A percentile compares a stretch with the other conserved stretches of the same genome.
Conservation (phyloP, 371 early-diverging fungal genomes). For the Apophysomyces variabilis region DNA sequence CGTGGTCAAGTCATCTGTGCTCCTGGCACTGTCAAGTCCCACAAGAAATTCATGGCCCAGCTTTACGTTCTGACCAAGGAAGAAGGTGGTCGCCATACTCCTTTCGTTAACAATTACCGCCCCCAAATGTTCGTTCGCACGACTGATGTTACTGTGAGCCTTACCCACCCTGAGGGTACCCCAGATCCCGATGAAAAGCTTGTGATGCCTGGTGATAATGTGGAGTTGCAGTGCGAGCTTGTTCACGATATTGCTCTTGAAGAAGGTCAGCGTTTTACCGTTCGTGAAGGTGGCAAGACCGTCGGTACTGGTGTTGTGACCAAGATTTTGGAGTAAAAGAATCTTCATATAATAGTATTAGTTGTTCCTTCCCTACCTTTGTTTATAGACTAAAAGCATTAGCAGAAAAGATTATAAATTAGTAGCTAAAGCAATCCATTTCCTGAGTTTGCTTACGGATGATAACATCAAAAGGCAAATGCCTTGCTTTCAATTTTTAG, state of each 20-base stretch:
- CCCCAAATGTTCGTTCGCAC: conserved; percentile 97
- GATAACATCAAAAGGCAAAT: too few species aligned
- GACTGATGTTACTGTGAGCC: conserved; percentile 89
- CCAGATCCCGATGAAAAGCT: conserved; percentile 90
- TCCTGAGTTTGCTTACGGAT: too few species aligned
- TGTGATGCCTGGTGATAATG: conserved; percentile 99
- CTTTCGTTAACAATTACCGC: conserved; percentile 95
- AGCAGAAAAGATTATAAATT: too few species aligned
- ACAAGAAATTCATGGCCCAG: conserved; percentile 92
- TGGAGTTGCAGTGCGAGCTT: conserved; percentile 84
- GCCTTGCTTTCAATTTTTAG: too few species aligned
- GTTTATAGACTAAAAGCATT: not conserved
- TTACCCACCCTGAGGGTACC: conserved; percentile 84
- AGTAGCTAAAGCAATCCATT: too few species aligned
- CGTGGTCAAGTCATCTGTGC: conserved; percentile 94
- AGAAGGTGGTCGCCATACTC: conserved; percentile 98
- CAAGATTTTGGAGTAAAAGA: conserved; percentile 42
- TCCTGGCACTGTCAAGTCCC: conserved; percentile 91
- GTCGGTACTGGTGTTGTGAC: conserved; percentile 90
- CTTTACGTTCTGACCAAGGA: conserved; percentile 96
- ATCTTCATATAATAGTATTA: not conserved
- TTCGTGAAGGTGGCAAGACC: conserved; percentile 98
- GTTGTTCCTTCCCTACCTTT: not conserved
- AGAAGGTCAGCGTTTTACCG: conserved; percentile 93
- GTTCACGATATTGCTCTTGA: conserved; percentile 86